Conservation (phyloP, 768 basidiomycete species). For the Termitomyces sp. region DNA sequence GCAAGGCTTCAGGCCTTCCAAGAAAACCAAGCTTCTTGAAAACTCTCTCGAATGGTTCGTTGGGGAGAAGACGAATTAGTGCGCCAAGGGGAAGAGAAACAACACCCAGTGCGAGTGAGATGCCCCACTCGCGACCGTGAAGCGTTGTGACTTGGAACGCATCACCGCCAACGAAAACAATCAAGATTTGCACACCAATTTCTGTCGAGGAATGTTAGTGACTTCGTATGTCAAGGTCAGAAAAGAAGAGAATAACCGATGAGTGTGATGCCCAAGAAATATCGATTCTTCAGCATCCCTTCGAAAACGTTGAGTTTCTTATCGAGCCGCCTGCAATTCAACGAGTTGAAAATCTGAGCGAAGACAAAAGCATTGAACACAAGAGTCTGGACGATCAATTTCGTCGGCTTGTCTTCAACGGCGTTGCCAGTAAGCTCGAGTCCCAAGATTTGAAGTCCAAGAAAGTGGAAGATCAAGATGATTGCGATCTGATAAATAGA, state of each 20-base stretch:
- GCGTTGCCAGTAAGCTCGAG: slow-evolving; percentile 32
- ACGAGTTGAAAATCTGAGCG: slow-evolving; percentile 93
- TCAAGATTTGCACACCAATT: slow-evolving; percentile 79
- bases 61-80: slow-evolving; percentile 77
- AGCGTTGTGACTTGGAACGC: slow-evolving; percentile 88
- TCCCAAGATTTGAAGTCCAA: slow-evolving; percentile 67
- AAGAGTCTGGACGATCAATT: slow-evolving; percentile 66
- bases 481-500: slow-evolving; percentile 81
- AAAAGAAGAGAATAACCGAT: slow-evolving; percentile 61
- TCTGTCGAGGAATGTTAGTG: slow-evolving; percentile 40
- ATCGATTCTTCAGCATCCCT: slow-evolving; percentile 73
- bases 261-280: slow-evolving; percentile 79
- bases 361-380: slow-evolving; percentile 99
- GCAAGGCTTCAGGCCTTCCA: slow-evolving; percentile 60
- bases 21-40: slow-evolving; percentile 50
- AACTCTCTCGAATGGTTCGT: slow-evolving; percentile 64
- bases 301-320: slow-evolving; percentile 85
- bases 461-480: slow-evolving; percentile 88
- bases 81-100: slow-evolving; percentile 87
- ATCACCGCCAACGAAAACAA: slow-evolving; percentile 86
- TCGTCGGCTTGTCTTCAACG: slow-evolving; percentile 26
- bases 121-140: slow-evolving; percentile 85
- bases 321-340: slow-evolving; percentile 89
- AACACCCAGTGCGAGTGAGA: slow-evolving; percentile 82
- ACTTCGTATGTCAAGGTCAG: background rate